Evolutionary conservation across 139 green algal genomes (phyloP), one percentile per base, ranked within the genome.

Genomic region (Chlamydomonas sp.): DNA sequence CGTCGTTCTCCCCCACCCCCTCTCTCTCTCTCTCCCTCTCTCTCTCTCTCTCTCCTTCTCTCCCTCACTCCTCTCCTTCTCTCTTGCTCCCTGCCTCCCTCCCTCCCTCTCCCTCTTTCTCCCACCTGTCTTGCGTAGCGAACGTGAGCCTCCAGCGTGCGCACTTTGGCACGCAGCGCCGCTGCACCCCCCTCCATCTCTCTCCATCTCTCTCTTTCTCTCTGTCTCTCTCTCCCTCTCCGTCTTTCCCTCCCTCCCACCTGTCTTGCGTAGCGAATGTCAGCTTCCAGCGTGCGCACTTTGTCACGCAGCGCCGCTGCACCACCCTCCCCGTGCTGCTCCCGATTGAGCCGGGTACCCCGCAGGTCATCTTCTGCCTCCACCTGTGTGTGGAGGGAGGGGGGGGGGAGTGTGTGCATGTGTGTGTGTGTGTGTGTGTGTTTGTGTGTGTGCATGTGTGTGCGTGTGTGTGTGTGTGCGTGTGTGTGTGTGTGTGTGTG

Each of bases 311-410:
- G 29, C 16, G 8, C 36, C 34, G 35, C 48, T 26, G 36, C 61
- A 54, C 70, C 30, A 43, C 70, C 65, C 10, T n/a, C 5, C 10
- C 60, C 30, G 2, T 39, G 28, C 48, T 74, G 37, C 63, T 76
- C 43, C 30, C 68, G 67, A 2, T 35, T 50, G 5, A 30, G 2
- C n/a, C 67, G 60, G n/a, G 29, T 68, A 33, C 60, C 68, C 2
- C 64, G 50, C 54, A 82, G 35, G 54, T 78, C 68, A 37, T 59
- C 68, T 68, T 82, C 76, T 0, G 76, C 76, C 76, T 82, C 76
- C 3, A 81, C 76, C 76, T 81, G 71, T 47, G 8, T n/a, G n/a
- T n/a, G n/a, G n/a, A n/a, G n/a, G n/a, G n/a, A n/a, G n/a, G n/a
- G n/a, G n/a, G n/a, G n/a, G n/a, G 43, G 24, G 8, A 61, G 50